Conservation (phyloP, 164 flowering plant genomes). For the Nymphaea thermarum region DNA sequence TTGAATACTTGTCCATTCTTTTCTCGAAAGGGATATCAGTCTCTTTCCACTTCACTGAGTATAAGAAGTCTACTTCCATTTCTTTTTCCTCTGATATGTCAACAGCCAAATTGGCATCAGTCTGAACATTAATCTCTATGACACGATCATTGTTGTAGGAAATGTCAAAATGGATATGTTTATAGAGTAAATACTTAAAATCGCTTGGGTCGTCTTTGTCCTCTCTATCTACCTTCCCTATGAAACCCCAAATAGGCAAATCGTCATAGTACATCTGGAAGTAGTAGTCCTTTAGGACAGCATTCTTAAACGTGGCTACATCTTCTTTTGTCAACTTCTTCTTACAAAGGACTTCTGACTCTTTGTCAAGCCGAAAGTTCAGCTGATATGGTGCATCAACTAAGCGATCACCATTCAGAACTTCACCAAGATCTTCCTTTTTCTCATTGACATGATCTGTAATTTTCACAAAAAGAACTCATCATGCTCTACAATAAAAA, state of each 20-base stretch:
- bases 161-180: conserved; percentile 17
- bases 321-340: conserved; percentile 13
- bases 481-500: background rate
- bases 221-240: conserved; percentile 19
- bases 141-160: conserved; percentile 16
- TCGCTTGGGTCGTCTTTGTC: conserved; percentile 14
- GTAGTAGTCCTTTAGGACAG: conserved; percentile 18
- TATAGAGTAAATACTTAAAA: conserved; percentile 13
- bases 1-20: conserved; percentile 26
- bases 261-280: conserved; percentile 24
- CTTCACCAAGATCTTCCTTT: conserved; percentile 18
- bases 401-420: conserved; percentile 17
- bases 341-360: conserved; percentile 11
- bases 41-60: conserved; percentile 25
- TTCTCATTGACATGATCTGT: conserved; percentile 15
- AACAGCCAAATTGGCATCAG: conserved; percentile 12
- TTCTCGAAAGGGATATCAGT: conserved; percentile 22
- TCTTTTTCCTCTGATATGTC: conserved; percentile 26
- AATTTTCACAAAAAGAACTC: background rate
- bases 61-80: conserved; percentile 19
- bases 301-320: conserved; percentile 8
- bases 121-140: conserved; percentile 15
- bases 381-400: conserved; percentile 14
- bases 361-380: conserved; percentile 9
- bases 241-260: conserved; percentile 19